Evolutionary conservation across 2,329 filamentous ascomycete genomes (phyloP).

Genomic region (Penicillium polonicum): DNA sequence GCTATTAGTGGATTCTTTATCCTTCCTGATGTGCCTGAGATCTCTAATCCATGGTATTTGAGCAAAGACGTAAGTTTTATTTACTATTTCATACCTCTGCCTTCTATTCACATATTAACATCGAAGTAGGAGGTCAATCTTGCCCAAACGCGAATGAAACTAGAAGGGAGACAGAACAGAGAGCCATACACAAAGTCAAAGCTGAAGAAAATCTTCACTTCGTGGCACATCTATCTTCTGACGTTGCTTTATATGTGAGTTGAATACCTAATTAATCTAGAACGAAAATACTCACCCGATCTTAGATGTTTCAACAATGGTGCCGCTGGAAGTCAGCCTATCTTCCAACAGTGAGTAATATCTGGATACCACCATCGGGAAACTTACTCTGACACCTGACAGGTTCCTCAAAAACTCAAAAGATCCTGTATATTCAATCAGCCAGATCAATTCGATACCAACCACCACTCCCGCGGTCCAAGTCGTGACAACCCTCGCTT

Average conservation of each 20-base stretch:
- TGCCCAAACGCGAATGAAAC: constrained; percentile 51
- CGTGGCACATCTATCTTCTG: constrained; percentile 65
- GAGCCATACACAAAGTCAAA: constrained; percentile 52
- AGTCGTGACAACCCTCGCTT: constrained; percentile 59
- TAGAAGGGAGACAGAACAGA: constrained; percentile 49
- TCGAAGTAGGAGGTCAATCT: constrained; percentile 43
- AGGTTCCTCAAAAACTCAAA: constrained; percentile 37
- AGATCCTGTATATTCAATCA: constrained; percentile 46
- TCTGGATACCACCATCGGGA: not conserved
- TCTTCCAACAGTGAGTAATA: constrained; percentile 51
- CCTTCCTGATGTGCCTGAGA: constrained; percentile 53
- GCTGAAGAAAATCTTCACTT: constrained; percentile 59
- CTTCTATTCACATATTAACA: not conserved
- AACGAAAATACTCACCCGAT: not conserved
- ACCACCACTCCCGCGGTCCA: constrained; percentile 59
- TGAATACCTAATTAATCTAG: too few relatives aligned
- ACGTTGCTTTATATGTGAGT: constrained; percentile 56
- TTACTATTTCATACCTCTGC: not conserved
- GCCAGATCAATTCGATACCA: constrained; percentile 54
- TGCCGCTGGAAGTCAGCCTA: constrained; percentile 51
- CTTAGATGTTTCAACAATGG: constrained; percentile 61
- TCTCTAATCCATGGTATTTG: constrained; percentile 51
- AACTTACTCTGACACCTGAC: not conserved
- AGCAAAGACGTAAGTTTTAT: constrained; percentile 33
- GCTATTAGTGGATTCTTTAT: constrained; percentile 51